phyloP scores from a whole-genome alignment of 2,329 filamentous ascomycete genomes.

The Metarhizium anisopliae region DNA sequence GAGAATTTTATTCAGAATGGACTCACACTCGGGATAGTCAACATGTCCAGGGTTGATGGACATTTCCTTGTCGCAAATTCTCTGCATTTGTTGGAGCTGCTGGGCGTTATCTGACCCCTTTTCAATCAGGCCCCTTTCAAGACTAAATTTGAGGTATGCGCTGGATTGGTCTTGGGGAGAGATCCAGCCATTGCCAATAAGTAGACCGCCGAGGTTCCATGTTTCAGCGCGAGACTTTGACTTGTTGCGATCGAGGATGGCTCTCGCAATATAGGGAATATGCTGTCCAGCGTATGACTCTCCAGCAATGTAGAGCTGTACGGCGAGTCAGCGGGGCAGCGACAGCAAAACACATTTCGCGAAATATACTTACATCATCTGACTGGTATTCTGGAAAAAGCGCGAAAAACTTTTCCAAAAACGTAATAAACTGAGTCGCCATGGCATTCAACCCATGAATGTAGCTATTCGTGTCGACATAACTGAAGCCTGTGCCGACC shows the following conservation, averaged over 20 bases:
- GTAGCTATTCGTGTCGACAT: constrained; percentile 82
- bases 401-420: constrained; percentile 84
- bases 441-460: constrained; percentile 79
- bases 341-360: background rate
- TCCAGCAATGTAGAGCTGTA: constrained; percentile 82
- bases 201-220: constrained; percentile 76
- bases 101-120: constrained; percentile 55
- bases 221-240: constrained; percentile 19
- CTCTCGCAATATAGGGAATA: constrained; percentile 92
- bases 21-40: constrained; percentile 64
- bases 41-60: constrained; percentile 42
- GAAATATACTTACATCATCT: constrained; percentile 66
- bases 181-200: constrained; percentile 98
- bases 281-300: constrained; percentile 97
- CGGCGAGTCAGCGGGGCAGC: background rate
- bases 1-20: constrained; percentile 66
- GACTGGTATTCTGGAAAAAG: constrained; percentile 86
- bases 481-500: constrained; percentile 93
- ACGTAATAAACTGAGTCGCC: constrained; percentile 78
- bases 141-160: constrained; percentile 73
- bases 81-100: constrained; percentile 59
- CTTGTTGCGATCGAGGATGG: constrained; percentile 82
- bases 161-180: constrained; percentile 84
- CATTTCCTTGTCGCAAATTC: constrained; percentile 57
- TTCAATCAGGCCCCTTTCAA: constrained; percentile 64